Evolutionary conservation across 768 basidiomycete species (phyloP).

Genomic region (Thelephora ganbajun): DNA sequence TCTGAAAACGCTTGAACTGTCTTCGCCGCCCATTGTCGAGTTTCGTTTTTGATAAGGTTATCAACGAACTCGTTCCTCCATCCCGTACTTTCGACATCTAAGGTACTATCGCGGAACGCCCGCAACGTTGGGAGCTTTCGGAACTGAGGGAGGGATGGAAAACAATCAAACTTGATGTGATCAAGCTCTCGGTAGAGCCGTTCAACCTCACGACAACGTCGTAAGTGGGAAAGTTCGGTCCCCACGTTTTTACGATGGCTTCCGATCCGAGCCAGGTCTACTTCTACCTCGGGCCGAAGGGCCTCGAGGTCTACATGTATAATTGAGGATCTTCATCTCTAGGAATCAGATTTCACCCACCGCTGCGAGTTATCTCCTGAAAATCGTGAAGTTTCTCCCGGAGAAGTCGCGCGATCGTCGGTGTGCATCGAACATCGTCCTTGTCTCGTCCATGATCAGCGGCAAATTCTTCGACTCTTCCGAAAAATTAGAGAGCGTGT

Average conservation of each 20-base stretch:
- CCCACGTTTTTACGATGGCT: constrained; percentile 16
- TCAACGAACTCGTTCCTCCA: constrained; percentile 15
- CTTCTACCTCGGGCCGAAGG: constrained; percentile 12
- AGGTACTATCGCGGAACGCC: constrained; percentile 16
- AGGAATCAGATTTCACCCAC: constrained; percentile 16
- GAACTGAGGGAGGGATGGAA: constrained; percentile 37
- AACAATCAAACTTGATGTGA: constrained; percentile 12
- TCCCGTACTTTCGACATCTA: background rate
- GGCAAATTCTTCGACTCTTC: constrained; percentile 24
- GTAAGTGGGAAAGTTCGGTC: constrained; percentile 14
- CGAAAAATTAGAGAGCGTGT: background rate
- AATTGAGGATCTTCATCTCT: background rate
- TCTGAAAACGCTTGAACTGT: constrained; percentile 30
- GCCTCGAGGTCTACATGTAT: constrained; percentile 18
- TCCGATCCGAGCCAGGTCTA: constrained; percentile 15
- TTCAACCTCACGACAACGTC: constrained; percentile 22
- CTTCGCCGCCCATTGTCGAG: constrained; percentile 33
- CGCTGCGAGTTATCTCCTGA: constrained; percentile 23
- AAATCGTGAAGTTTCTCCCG: constrained; percentile 22
- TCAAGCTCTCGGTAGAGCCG: constrained; percentile 30
- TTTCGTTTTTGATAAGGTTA: constrained; percentile 26
- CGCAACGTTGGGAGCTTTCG: constrained; percentile 32
- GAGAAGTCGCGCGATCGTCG: constrained; percentile 25
- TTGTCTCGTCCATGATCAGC: constrained; percentile 27
- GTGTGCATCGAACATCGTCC: constrained; percentile 25